Evolutionary conservation across 2,329 filamentous ascomycete species (phyloP), one percentile per base, ranked within the genome.

Genomic region (Emydomyces testavorans): DNA sequence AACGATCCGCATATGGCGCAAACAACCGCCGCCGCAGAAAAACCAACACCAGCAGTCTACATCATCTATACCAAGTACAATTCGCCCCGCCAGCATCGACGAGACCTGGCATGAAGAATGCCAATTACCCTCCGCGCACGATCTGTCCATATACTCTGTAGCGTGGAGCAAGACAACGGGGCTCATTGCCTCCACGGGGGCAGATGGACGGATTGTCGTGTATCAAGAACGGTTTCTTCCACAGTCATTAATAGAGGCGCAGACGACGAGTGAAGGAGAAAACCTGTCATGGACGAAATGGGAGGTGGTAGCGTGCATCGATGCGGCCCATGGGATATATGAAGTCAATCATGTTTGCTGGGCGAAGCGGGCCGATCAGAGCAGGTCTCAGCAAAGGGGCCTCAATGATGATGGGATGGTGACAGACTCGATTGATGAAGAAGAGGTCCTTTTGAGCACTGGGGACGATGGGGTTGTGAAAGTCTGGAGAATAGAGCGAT

Each of bases 321-420:
- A 82, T 40, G 82, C 81, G 28, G 85, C 82, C 1, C 92, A 98
- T 63, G 89, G 87, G 0, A 85, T 93, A 2, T 95, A 90, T 60
- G 92, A 98, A 67, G 76, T 96, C 54, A 98, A 98, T 60, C 88
- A 95, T 65, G 76, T 92, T 41, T 80, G 78, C 1, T 98, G 92
- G 92, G 88, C 87, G 55, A 78, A 75, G 57, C 75, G 89, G 49
- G 83, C 79, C 49, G 88, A 94, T 62, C 45, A 21, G 28, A 24
- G 18, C 72, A 60, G 34, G 18, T n/a, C 21, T 20, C 21, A 38
- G n/a, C 8, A 43, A 13, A 16, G n/a, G 13, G 10, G 6, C 11
- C 10, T 21, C 1, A n/a, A 40, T 10, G 39, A 5, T 5, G 18
- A 24, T 35, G 31, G n/a, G n/a, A n/a, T 24, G 2, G 28, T 42